A percentile compares a stretch with the other conserved stretches of the same genome.
Conservation (phyloP, 2,329 filamentous ascomycete genomes). For the Aspergillus sp. region DNA sequence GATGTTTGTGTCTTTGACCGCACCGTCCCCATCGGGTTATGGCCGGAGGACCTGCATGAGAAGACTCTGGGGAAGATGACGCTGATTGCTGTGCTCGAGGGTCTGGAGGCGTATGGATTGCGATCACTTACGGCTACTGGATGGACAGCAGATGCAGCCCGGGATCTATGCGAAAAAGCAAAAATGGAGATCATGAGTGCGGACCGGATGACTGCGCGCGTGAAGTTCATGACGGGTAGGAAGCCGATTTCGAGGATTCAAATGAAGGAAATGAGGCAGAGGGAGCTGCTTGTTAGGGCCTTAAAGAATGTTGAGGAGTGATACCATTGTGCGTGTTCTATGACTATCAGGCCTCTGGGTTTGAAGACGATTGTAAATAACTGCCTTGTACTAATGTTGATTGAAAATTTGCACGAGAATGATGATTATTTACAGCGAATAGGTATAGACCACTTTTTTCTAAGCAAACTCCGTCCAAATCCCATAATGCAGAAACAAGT, state of each 20-base stretch:
- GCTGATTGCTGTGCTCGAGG: conserved; percentile 34
- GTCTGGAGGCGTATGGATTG: conserved; percentile 33
- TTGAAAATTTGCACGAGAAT: neutral
- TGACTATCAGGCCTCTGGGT: neutral
- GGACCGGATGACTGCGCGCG: conserved; percentile 18
- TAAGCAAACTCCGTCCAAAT: conserved; percentile 9
- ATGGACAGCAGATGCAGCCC: conserved; percentile 29
- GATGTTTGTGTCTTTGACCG: conserved; percentile 35
- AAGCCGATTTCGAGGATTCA: conserved; percentile 19
- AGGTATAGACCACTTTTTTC: neutral
- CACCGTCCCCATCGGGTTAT: conserved; percentile 32
- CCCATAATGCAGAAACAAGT: conserved; percentile 1
- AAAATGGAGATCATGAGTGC: conserved; percentile 27
- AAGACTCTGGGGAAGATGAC: conserved; percentile 37
- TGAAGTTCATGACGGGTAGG: conserved; percentile 23
- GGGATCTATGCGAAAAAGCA: conserved; percentile 33
- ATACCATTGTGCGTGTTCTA: neutral
- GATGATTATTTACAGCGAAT: neutral
- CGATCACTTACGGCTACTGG: conserved; percentile 28
- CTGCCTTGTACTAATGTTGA: too few relatives aligned
- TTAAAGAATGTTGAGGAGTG: neutral
- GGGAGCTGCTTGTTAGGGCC: conserved; percentile 2
- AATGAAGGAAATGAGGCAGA: conserved; percentile 7
- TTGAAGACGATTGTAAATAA: neutral
- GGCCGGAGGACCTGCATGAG: conserved; percentile 27